Evolutionary conservation across 2,329 filamentous ascomycete genomes (phyloP), one percentile per base, ranked within the genome.

Genomic region (Helicocarpus griseus): DNA sequence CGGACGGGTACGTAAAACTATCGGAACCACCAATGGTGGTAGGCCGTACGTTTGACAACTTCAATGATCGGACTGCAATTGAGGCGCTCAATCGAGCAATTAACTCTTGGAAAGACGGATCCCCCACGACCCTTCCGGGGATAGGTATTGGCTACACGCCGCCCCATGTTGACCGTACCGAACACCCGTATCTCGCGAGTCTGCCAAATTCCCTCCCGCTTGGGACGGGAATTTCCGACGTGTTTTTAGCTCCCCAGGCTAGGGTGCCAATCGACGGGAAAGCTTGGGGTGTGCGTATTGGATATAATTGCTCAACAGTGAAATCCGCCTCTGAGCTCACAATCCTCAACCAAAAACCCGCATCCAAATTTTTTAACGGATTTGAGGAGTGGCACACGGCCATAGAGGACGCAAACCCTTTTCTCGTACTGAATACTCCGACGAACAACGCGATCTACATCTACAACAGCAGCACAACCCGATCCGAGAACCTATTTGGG

Each of bases 251-350:
- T 7, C 48, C 43, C 1, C 52, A 54, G 22, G 52, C 49, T 1
- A 28, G 19, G n/a, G 26, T 28, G 14, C 52, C 52, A 24, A 45
- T 54, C 9, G 24, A 22, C 11, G 52, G 52, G 7, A 47, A 11
- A 5, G 22, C 35, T 5, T 54, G 52, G 52, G 52, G 52, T 35
- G 29, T 54, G 26, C 35, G 35, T 8, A 28, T 54, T 4, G 43
- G 41, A 19, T 54, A 36, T 36, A 54, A 51, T 35, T 54, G 52
- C 44, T 48, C 48, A 9, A 40, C 48, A 11, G 52, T 54, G 5
- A 29, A 44, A n/a, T 41, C 48, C 13, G 43, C 26, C 14, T 51
- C 49, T 22, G 44, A 54, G 19, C 48, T 54, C 22, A 45, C 43
- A 28, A 51, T 45, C 28, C 43, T 45, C 9, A 45, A 13, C 17